A percentile compares a stretch with the other conserved stretches of the same genome.
phyloP scores from a whole-genome alignment of 2,329 filamentous ascomycete species.

The Pyrenochaeta sp. region DNA sequence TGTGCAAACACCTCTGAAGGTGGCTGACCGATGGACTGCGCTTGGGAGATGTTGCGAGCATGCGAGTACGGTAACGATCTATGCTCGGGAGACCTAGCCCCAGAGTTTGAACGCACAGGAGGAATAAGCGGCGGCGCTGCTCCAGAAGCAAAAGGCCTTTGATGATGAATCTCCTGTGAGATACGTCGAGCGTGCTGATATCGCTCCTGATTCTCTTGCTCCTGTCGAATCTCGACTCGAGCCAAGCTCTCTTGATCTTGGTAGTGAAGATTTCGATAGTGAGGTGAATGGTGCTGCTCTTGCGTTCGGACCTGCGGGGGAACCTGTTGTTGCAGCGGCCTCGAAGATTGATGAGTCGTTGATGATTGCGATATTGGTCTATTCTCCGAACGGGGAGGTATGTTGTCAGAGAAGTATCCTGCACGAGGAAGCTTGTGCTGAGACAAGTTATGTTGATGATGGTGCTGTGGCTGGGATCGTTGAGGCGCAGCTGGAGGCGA shows the following conservation, averaged over 20 bases:
- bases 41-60: slow-evolving; percentile 33
- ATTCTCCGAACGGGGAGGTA: slow-evolving; percentile 35
- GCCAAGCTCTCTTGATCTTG: slow-evolving; percentile 35
- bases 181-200: slow-evolving; percentile 40
- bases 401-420: slow-evolving; percentile 48
- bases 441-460: slow-evolving; percentile 33
- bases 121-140: slow-evolving; percentile 26
- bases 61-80: slow-evolving; percentile 39
- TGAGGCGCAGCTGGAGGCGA: slow-evolving; percentile 37
- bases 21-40: slow-evolving; percentile 30
- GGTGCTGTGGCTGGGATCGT: slow-evolving; percentile 35
- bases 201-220: slow-evolving; percentile 38
- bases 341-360: slow-evolving; percentile 23
- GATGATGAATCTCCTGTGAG: slow-evolving; percentile 40
- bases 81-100: slow-evolving; percentile 40
- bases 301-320: slow-evolving; percentile 33
- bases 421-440: slow-evolving; percentile 43
- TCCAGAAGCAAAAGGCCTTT: slow-evolving; percentile 31
- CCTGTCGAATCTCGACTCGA: slow-evolving; percentile 38
- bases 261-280: slow-evolving; percentile 32
- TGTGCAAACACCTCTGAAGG: slow-evolving; percentile 30
- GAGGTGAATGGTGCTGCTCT: slow-evolving; percentile 35
- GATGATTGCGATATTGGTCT: slow-evolving; percentile 39
- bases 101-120: slow-evolving; percentile 35
- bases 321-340: slow-evolving; percentile 37